Evolutionary conservation across 805 yeast genomes (phyloP).

Genomic region (Starmerella lactis-condensi): DNA sequence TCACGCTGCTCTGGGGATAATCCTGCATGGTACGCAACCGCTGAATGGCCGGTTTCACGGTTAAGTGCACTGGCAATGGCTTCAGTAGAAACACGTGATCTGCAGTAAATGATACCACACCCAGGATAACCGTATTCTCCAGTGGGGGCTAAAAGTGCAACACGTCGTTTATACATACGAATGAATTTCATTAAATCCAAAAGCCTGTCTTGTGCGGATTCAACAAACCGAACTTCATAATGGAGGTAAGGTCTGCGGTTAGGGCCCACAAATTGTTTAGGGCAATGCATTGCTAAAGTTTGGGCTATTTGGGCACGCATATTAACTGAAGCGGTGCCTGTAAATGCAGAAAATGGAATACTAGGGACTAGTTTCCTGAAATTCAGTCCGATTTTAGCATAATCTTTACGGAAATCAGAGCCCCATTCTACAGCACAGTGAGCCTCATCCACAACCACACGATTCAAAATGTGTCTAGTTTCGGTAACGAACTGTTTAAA

Average conservation of each 20-base stretch:
- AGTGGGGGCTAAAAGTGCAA: conserved; percentile 4
- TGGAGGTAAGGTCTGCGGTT: conserved; percentile 73
- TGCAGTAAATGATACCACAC: conserved; percentile 80
- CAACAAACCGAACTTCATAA: conserved; percentile 58
- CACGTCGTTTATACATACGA: conserved; percentile 12
- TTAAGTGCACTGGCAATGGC: conserved; percentile 43
- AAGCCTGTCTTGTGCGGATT: conserved; percentile 13
- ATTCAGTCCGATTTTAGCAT: conserved; percentile 48
- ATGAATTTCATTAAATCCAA: conserved; percentile 15
- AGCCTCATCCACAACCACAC: conserved; percentile 90
- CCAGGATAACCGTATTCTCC: conserved; percentile 11
- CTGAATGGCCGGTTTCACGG: conserved; percentile 37
- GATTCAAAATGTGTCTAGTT: conserved; percentile 37
- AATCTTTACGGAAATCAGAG: conserved; percentile 91
- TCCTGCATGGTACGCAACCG: conserved; percentile 82
- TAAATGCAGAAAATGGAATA: conserved; percentile 83
- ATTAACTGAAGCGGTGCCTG: conserved; percentile 74
- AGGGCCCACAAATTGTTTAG: conserved; percentile 56
- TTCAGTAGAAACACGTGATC: conserved; percentile 76
- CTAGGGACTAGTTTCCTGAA: conserved; percentile 55
- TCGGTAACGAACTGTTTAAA: conserved; percentile 44
- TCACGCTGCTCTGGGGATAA: conserved; percentile 44
- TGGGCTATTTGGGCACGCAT: conserved; percentile 37
- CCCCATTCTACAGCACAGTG: conserved; percentile 99
- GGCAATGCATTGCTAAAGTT: conserved; percentile 41